Base-by-base conservation (phyloP, 306 rosid species). In the Trifolium dubium region DNA sequence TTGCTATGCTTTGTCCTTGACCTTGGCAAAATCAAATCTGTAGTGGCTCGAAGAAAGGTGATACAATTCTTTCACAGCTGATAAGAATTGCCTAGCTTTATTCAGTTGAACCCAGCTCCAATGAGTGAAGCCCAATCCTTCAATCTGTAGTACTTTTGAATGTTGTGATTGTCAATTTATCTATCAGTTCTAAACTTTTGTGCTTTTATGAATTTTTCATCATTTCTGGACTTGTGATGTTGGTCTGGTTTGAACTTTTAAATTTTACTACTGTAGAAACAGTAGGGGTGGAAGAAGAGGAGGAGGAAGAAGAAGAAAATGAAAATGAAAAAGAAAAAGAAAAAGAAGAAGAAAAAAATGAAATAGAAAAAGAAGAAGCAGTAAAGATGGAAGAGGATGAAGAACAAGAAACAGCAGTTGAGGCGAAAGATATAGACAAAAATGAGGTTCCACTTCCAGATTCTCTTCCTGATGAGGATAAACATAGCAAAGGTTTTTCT, bases 401-500 rank as follows among this genome's bases (percentile, higher is more conserved):
- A 3, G 63, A 41, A 9, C 63, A 40, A 17, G 11, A 14, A 60
- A 31, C 40, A 13, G 40, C 34, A 6, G 41, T 31, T 31, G 77
- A 41, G 30, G 77, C 6, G 46, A 73, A 43, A 13, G 71, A 50
- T 49, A 77, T 80, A 46, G 84, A 63, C 34, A 63, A 78, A 53
- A 3, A 12, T 73, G 71, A 62, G 10, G 58, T 79, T 67, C 47
- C 78, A 31, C 51, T 79, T 67, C 41, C 76, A 31, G 69, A 71
- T 75, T 74, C 86, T 55, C 80, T 81, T 10, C 65, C 13, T 13
- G 39, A 18, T 23, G 72, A 72, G 8, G 72, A 65, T 68, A 64
- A 63, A 12, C 77, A 43, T 54, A 50, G 8, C 6, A 43, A 67
- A 81, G 92, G 88, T 87, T 65, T 64, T 74, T 23, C 70, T n/a